These are phyloP conservation scores for Lippia alba DNA, from an alignment of 305 asterid genomes.

Conservation along the genomic window DNA sequence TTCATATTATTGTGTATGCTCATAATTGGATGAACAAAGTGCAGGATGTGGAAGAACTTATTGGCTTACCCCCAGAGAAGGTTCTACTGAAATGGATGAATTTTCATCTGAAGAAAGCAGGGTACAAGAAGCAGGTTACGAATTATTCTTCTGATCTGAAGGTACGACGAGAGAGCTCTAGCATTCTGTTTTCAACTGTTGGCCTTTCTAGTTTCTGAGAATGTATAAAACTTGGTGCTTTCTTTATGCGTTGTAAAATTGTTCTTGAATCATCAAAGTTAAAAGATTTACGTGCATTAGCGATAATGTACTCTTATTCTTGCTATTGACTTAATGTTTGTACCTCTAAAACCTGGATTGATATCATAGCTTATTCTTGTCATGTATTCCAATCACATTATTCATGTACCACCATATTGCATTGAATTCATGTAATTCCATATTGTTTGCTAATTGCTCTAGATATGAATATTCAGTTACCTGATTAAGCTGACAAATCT, in stretches of 20 bases:
- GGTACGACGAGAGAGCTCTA: constrained; percentile 45
- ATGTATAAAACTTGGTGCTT: not conserved
- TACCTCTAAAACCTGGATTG: too few species aligned
- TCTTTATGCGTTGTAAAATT: not conserved
- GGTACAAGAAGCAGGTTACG: constrained; percentile 73
- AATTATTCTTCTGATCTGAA: constrained; percentile 92
- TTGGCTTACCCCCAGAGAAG: constrained; percentile 88
- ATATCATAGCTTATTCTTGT: too few species aligned
- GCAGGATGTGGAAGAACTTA: constrained; percentile 94
- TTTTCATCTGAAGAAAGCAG: constrained; percentile 86
- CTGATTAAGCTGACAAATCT: too few species aligned
- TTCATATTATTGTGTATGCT: not conserved
- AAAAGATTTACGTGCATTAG: not conserved
- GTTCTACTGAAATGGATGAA: constrained; percentile 96
- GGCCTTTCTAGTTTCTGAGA: not conserved
- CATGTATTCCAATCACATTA: too few species aligned
- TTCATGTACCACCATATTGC: too few species aligned
- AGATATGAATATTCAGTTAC: too few species aligned
- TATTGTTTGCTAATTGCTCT: too few species aligned
- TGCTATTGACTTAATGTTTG: not conserved
- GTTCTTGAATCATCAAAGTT: not conserved
- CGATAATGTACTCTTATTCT: not conserved
- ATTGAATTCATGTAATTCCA: too few species aligned
- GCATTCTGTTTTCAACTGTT: too few species aligned
- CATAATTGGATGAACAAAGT: not conserved